phyloP scores from a whole-genome alignment of 2,329 filamentous ascomycete species.

The Fusarium falciforme region DNA sequence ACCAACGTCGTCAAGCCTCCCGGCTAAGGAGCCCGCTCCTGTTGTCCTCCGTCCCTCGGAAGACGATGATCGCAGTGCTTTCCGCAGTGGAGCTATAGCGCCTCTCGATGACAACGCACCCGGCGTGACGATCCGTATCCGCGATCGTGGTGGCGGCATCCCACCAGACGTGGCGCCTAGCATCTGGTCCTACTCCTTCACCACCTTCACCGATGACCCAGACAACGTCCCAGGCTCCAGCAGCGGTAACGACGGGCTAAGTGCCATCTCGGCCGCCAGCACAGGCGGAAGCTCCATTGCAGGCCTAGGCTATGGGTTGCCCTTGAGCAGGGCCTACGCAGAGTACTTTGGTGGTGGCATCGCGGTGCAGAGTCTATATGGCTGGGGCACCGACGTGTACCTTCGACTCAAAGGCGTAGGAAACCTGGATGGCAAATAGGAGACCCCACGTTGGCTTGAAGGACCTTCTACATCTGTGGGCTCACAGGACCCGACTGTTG shows the following conservation, averaged over 20 bases:
- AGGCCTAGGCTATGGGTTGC: slow-evolving; percentile 91
- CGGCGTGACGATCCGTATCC: slow-evolving; percentile 93
- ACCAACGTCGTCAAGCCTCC: slow-evolving; percentile 45
- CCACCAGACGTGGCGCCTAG: slow-evolving; percentile 83
- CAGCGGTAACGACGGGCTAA: slow-evolving; percentile 67
- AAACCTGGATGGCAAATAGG: slow-evolving; percentile 55
- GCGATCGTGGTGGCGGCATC: slow-evolving; percentile 95
- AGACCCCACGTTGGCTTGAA: neutral
- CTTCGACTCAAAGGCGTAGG: slow-evolving; percentile 72
- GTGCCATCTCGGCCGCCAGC: slow-evolving; percentile 77
- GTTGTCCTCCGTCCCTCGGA: slow-evolving; percentile 11
- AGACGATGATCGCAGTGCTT: slow-evolving; percentile 53
- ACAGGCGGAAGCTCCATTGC: slow-evolving; percentile 86
- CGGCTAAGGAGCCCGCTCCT: neutral
- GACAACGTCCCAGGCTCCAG: slow-evolving; percentile 55
- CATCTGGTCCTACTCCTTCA: slow-evolving; percentile 98
- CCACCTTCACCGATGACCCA: slow-evolving; percentile 80
- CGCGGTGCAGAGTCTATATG: slow-evolving; percentile 92
- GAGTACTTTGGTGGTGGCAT: slow-evolving; percentile 99
- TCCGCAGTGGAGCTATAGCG: slow-evolving; percentile 61
- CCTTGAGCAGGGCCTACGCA: slow-evolving; percentile 90
- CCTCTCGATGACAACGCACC: slow-evolving; percentile 75
- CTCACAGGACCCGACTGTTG: neutral
- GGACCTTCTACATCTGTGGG: neutral
- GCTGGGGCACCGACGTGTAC: slow-evolving; percentile 86